These are phyloP conservation scores for Carnegiea gigantea DNA, from an alignment of 179 eudicot genomes.

Conservation along the genomic window DNA sequence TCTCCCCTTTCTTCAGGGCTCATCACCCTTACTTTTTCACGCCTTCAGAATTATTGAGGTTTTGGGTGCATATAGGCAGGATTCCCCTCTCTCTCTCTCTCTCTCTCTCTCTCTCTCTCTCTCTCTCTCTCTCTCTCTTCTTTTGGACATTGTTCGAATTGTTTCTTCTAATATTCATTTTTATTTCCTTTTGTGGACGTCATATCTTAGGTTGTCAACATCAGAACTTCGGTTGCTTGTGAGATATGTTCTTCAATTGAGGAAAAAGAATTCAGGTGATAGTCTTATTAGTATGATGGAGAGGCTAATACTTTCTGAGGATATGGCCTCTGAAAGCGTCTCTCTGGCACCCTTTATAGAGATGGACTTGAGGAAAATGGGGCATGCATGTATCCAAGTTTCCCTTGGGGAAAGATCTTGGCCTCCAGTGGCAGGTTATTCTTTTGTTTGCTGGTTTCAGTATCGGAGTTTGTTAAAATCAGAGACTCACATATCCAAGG, in stretches of 20 bases:
- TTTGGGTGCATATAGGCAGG: slow-evolving; percentile 93
- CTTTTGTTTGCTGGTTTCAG: slow-evolving; percentile 99
- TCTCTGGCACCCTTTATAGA: slow-evolving; percentile 93
- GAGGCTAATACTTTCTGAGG: slow-evolving; percentile 72
- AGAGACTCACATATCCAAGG: slow-evolving; percentile 51
- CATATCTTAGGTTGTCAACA: slow-evolving; percentile 69
- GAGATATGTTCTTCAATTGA: slow-evolving; percentile 79
- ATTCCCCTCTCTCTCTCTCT: neutral
- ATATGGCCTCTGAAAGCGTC: slow-evolving; percentile 71
- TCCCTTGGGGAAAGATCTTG: slow-evolving; percentile 98
- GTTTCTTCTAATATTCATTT: neutral
- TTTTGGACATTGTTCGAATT: slow-evolving; percentile 6
- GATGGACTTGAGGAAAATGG: slow-evolving; percentile 95
- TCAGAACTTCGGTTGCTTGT: slow-evolving; percentile 80
- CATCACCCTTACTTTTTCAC: slow-evolving; percentile 76
- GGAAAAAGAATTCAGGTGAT: slow-evolving; percentile 64
- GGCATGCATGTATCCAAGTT: slow-evolving; percentile 95
- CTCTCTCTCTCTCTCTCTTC: neutral
- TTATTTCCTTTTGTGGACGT: slow-evolving; percentile 16
- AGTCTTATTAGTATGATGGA: slow-evolving; percentile 93
- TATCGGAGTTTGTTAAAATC: slow-evolving; percentile 66
- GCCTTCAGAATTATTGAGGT: slow-evolving; percentile 84
- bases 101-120: neutral
- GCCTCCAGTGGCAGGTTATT: slow-evolving; percentile 99
- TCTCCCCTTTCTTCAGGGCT: slow-evolving; percentile 81